Evolutionary conservation across 495 filamentous ascomycete genomes (phyloP).

Genomic region (Darksidea phi): DNA sequence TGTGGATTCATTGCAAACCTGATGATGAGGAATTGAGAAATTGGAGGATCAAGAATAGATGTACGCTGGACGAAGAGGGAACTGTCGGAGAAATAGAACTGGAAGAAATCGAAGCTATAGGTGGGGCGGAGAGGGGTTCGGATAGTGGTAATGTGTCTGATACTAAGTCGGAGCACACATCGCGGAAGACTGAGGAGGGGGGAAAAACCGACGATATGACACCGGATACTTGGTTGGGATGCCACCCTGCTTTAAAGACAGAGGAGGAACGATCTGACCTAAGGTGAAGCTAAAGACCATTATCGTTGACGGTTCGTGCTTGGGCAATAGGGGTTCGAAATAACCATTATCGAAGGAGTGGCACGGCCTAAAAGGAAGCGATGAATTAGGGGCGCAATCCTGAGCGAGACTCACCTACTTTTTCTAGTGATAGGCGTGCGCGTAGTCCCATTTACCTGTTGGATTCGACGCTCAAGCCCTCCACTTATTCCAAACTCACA

Average conservation of each 20-base stretch:
- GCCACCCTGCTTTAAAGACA: neutral
- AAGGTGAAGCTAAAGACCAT: too few relatives aligned
- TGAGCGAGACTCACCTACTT: too few relatives aligned
- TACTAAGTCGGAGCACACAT: too few relatives aligned
- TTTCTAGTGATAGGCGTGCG: too few relatives aligned
- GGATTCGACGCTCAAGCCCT: too few relatives aligned
- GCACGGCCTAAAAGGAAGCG: too few relatives aligned
- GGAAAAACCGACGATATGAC: conserved; percentile 11
- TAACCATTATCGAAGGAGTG: too few relatives aligned
- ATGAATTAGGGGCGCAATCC: too few relatives aligned
- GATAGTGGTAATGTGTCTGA: neutral
- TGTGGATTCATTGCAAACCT: conserved; percentile 55
- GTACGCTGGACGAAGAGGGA: neutral
- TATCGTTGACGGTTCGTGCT: too few relatives aligned
- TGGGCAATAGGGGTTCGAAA: too few relatives aligned
- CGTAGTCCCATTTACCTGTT: too few relatives aligned
- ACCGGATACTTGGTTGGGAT: conserved; percentile 8
- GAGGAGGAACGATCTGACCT: neutral
- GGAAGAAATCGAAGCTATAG: conserved; percentile 24
- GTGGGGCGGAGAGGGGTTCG: conserved; percentile 23
- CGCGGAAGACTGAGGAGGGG: conserved; percentile 42
- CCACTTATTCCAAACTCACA: too few relatives aligned
- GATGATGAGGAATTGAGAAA: conserved; percentile 50
- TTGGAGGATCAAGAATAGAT: conserved; percentile 28
- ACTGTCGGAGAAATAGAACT: neutral